These are phyloP conservation scores for Perkinsus chesapeaki DNA, from an alignment of 169 alveolate genomes.

Conservation along the genomic window DNA sequence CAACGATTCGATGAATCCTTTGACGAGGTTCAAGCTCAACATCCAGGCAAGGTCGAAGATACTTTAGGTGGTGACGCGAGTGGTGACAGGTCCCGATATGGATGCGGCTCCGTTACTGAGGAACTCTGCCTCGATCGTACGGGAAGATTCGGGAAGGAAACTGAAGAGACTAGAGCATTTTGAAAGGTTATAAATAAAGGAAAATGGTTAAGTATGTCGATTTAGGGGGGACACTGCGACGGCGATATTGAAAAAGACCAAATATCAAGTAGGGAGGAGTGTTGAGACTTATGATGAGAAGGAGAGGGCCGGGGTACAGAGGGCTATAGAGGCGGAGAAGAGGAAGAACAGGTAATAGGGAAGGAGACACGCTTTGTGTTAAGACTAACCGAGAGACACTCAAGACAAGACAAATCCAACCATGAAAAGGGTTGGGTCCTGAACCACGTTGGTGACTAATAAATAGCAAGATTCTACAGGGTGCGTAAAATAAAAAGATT, in stretches of 20 bases:
- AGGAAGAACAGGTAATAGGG: background rate
- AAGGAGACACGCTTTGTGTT: background rate
- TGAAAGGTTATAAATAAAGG: background rate
- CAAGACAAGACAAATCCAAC: background rate
- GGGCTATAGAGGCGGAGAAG: background rate
- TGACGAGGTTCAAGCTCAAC: background rate
- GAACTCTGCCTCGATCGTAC: background rate
- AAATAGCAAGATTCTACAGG: too few relatives aligned
- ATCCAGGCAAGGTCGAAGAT: background rate
- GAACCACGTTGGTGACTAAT: too few relatives aligned
- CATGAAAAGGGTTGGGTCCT: too few relatives aligned
- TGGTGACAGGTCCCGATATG: background rate
- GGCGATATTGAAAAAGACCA: background rate
- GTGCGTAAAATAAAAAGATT: too few relatives aligned
- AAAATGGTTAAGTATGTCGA: background rate
- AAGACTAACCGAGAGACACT: too few relatives aligned
- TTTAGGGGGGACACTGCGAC: background rate
- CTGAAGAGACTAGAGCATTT: background rate
- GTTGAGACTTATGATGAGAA: background rate
- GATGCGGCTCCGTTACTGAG: background rate
- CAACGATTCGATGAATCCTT: background rate
- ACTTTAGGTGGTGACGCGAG: background rate
- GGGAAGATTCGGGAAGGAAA: background rate
- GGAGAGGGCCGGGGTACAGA: background rate
- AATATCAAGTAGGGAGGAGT: background rate